phyloP scores from a whole-genome alignment of 139 green algal species.

The Trebouxia sp. region DNA sequence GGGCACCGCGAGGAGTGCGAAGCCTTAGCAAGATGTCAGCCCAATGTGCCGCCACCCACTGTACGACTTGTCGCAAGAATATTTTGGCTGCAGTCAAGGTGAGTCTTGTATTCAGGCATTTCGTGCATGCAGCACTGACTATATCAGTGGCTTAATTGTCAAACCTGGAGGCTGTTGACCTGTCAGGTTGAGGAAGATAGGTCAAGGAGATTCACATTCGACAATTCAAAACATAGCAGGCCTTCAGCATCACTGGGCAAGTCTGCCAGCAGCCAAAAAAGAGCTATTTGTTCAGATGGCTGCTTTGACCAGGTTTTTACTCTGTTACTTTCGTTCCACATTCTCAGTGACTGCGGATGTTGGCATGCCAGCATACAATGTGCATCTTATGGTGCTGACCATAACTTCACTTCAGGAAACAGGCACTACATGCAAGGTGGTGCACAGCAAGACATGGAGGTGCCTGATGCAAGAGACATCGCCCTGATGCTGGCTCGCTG shows the following conservation, averaged over 20 bases:
- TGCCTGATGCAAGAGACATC: constrained; percentile 33
- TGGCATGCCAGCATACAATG: neutral
- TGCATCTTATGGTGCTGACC: neutral
- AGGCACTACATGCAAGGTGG: constrained; percentile 43
- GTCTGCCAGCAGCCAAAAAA: constrained; percentile 50
- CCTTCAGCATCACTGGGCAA: constrained; percentile 64
- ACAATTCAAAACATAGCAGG: constrained; percentile 28
- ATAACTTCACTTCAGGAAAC: neutral
- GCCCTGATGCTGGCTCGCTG: constrained; percentile 68
- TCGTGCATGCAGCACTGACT: neutral
- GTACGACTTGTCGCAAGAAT: neutral
- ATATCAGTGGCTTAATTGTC: neutral
- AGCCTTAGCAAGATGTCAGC: neutral
- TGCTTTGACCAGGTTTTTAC: constrained; percentile 49
- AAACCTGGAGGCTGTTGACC: neutral
- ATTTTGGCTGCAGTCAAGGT: neutral
- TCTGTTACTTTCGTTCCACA: neutral
- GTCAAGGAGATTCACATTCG: no score
- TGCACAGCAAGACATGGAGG: neutral
- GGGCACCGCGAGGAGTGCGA: neutral
- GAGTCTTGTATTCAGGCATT: no score
- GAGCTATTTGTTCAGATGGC: constrained; percentile 72
- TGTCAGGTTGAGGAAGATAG: no score
- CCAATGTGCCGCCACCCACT: neutral
- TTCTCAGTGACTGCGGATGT: neutral